Conservation (phyloP, 1,139 yeast species). For the Hansenula lynferdii region DNA sequence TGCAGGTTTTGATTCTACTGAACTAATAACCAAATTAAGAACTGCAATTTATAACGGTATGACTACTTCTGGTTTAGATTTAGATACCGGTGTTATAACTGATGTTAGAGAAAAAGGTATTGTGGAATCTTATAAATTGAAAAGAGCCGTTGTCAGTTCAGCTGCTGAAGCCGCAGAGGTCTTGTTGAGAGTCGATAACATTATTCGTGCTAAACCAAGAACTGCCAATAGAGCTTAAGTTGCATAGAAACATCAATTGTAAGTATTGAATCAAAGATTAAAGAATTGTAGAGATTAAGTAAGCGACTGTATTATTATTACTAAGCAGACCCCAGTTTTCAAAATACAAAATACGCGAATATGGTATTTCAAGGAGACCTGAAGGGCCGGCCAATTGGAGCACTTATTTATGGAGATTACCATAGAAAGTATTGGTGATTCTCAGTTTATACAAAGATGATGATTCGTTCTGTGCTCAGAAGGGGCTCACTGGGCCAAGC, state of each 20-base stretch:
- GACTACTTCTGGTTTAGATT: conserved; percentile 86
- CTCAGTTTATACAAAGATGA: no score
- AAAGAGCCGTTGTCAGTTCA: conserved; percentile 90
- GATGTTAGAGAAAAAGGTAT: conserved; percentile 95
- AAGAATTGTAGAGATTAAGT: no score
- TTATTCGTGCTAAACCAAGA: conserved; percentile 94
- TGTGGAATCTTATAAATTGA: conserved; percentile 87
- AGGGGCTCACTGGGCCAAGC: neutral
- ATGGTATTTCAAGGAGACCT: no score
- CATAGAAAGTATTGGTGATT: no score
- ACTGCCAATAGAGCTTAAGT: conserved; percentile 76
- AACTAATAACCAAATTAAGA: conserved; percentile 84
- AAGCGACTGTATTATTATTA: no score
- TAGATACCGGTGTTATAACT: conserved; percentile 76
- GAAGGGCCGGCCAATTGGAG: no score
- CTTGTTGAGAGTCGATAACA: conserved; percentile 89
- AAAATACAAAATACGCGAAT: no score
- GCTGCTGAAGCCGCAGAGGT: conserved; percentile 99
- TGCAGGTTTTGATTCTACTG: conserved; percentile 95
- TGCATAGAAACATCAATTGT: no score
- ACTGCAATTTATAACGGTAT: conserved; percentile 92
- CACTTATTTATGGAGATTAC: no score
- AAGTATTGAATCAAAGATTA: no score
- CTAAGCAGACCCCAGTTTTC: no score
- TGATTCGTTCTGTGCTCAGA: conserved; percentile 5